Evolutionary conservation across 2,329 filamentous ascomycete genomes (phyloP), one percentile per base, ranked within the genome.

Genomic region (Ophiognomonia clavigignenti-juglandacearum): DNA sequence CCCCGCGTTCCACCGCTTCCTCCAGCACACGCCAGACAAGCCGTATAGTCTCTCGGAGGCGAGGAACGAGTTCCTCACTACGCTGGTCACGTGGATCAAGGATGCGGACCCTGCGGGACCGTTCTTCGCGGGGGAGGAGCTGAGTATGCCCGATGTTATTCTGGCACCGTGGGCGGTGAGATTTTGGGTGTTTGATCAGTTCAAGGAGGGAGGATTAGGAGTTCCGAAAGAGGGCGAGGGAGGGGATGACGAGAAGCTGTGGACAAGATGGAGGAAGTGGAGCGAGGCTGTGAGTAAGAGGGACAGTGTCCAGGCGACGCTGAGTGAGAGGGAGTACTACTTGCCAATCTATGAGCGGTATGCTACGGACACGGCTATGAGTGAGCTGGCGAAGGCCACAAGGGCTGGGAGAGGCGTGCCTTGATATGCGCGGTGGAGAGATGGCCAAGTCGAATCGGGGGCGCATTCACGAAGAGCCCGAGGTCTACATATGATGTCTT

Each of bases 131-230:
- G 85, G 85, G 1, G 60, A 68, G 2, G 65, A 74, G 26, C 72
- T 86, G 7, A 73, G 73, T 43, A 65, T 88, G 22, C 75, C 86
- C 9, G 86, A 90, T 60, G 69, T 88, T 22, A 74, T 79, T 44
- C 64, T 88, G 4, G 85, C 80, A 26, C 85, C 85, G 0, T 89
- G 84, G 84, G 78, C 80, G 0, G 75, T 80, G 54, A 71, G 85
- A 6, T 59, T 87, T 8, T 90, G 85, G 71, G 67, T 87, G 1
- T 82, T 89, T 54, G 83, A 90, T 54, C 74, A 86, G 53, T 89
- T 83, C 61, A 89, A n/a, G n/a, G n/a, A 89, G 57, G 58, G 65
- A 1, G 75, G 75, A 0, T 51, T 71, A 4, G 70, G 69, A 0
- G 61, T 77, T 16, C 72, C 73, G 1, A 34, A 51, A 9, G 9